phyloP scores from a whole-genome alignment of 208 protist genomes.

The Acanthamoeba royreba region DNA sequence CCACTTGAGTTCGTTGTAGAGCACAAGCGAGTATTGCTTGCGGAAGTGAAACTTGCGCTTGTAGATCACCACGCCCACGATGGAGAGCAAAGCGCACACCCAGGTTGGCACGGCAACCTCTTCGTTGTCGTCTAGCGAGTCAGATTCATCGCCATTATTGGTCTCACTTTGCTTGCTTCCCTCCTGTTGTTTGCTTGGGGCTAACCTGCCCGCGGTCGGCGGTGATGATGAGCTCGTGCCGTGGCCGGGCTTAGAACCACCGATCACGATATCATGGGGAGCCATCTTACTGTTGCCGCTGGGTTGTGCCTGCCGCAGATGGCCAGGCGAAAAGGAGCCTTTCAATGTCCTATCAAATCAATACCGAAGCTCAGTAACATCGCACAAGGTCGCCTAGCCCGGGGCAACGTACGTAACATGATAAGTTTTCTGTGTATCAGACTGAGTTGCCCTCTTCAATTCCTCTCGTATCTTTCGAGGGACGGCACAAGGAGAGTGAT shows the following conservation, averaged over 20 bases:
- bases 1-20: constrained; percentile 17
- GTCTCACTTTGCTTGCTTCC: background rate
- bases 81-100: background rate
- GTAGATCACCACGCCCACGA: constrained; percentile 13
- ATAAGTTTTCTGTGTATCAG: too few relatives aligned
- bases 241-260: too few relatives aligned
- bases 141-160: background rate
- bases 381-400: too few relatives aligned
- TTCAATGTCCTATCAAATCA: too few relatives aligned
- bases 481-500: background rate
- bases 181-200: background rate
- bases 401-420: too few relatives aligned
- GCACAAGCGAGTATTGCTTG: constrained; percentile 9
- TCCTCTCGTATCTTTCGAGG: background rate
- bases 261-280: too few relatives aligned
- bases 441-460: background rate
- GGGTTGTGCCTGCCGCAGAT: too few relatives aligned
- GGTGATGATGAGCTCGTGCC: too few relatives aligned
- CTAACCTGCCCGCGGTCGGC: background rate
- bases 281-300: too few relatives aligned
- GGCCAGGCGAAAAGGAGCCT: too few relatives aligned
- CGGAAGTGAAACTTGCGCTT: constrained; percentile 23
- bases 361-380: too few relatives aligned
- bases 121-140: background rate
- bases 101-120: background rate